A percentile compares a stretch with the other conserved stretches of the same genome.
Conservation (phyloP, 768 basidiomycete genomes). For the Trametes sanguinea region DNA sequence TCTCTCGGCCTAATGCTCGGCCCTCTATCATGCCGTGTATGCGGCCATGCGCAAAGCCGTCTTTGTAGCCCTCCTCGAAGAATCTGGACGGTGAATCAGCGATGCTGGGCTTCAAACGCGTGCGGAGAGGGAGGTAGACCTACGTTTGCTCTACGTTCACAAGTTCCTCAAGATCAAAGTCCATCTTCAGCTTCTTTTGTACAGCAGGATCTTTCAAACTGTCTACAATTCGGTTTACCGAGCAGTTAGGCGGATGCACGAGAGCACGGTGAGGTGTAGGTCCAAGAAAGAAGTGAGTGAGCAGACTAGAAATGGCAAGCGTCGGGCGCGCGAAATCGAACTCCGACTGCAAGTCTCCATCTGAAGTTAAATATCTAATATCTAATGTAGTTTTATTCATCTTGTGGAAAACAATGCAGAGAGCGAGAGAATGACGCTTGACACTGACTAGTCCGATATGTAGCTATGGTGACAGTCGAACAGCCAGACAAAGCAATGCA, state of each 20-base stretch:
- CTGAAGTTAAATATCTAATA: too few relatives aligned
- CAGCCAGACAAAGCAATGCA: too few relatives aligned
- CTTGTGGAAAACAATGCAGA: too few relatives aligned
- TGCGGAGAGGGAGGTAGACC: background rate
- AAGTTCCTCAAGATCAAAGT: slow-evolving; percentile 34
- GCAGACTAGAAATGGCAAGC: slow-evolving; percentile 3
- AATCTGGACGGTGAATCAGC: slow-evolving; percentile 51
- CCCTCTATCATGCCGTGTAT: slow-evolving; percentile 93
- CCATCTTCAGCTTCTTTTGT: slow-evolving; percentile 4
- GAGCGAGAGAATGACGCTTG: background rate
- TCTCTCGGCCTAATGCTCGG: slow-evolving; percentile 82
- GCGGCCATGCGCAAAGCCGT: slow-evolving; percentile 82
- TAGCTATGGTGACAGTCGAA: background rate
- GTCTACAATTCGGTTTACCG: too few relatives aligned
- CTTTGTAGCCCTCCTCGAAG: slow-evolving; percentile 74
- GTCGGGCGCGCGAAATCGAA: background rate
- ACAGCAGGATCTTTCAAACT: too few relatives aligned
- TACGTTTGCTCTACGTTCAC: slow-evolving; percentile 36
- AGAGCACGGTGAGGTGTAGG: slow-evolving; percentile 10
- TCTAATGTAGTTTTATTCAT: too few relatives aligned
- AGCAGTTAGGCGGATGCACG: background rate
- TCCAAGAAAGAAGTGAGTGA: slow-evolving; percentile 7
- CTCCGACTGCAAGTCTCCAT: background rate
- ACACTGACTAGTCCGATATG: background rate
- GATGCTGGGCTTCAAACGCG: background rate